phyloP scores from a whole-genome alignment of 306 rosid species.

The Pyrus bretschneideri region DNA sequence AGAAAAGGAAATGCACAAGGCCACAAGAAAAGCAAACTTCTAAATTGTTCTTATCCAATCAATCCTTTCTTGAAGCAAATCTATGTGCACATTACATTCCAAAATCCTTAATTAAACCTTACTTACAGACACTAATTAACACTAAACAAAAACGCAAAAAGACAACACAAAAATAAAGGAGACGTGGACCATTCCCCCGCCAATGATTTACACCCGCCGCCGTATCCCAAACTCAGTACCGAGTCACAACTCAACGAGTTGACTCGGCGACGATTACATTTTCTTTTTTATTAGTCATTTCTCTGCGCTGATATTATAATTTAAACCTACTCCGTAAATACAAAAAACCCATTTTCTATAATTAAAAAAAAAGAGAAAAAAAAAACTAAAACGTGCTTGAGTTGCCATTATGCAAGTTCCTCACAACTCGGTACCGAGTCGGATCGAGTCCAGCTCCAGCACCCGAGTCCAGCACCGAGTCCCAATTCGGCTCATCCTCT shows the following conservation, averaged over 20 bases:
- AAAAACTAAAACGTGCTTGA: constrained; percentile 46
- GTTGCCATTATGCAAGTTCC: constrained; percentile 35
- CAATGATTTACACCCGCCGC: background rate
- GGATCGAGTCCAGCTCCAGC: constrained; percentile 22
- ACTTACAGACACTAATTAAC: background rate
- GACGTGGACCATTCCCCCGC: background rate
- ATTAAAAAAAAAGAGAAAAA: background rate
- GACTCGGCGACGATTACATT: background rate
- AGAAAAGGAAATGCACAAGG: background rate
- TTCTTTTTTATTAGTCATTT: background rate
- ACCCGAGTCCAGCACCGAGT: constrained; percentile 17
- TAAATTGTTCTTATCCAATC: background rate
- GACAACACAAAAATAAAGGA: background rate
- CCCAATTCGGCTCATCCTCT: constrained; percentile 30
- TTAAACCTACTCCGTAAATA: constrained; percentile 5
- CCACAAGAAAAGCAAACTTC: background rate
- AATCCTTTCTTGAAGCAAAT: background rate
- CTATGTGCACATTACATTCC: background rate
- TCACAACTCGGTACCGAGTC: constrained; percentile 22
- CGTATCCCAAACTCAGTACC: constrained; percentile 29
- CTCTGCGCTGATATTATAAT: constrained; percentile 16
- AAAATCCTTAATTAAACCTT: background rate
- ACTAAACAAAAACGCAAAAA: background rate
- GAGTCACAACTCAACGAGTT: background rate
- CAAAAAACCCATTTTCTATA: background rate